A percentile compares a stretch with the other conserved stretches of the same genome.
These are phyloP conservation scores for Solanum rostratum DNA, from an alignment of 257 asterid genomes.

Conservation along the genomic window DNA sequence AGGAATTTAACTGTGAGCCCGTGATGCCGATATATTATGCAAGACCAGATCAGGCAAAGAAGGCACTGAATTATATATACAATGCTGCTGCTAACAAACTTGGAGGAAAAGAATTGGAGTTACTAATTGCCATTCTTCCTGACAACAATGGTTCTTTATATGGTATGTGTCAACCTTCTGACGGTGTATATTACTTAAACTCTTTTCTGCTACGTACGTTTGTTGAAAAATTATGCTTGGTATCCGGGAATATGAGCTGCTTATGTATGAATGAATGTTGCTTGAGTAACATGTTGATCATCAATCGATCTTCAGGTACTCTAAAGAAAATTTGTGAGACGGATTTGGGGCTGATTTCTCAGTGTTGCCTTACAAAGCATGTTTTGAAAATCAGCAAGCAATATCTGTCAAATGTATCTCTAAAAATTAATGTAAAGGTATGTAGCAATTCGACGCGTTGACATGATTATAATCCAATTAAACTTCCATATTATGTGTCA, in stretches of 20 bases:
- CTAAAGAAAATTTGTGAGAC: conserved; percentile 94
- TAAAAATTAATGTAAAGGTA: conserved; percentile 96
- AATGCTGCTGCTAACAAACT: conserved; percentile 63
- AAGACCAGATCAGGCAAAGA: conserved; percentile 94
- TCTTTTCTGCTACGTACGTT: not conserved
- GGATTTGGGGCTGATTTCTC: conserved; percentile 86
- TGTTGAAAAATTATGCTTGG: not conserved
- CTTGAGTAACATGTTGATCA: not conserved
- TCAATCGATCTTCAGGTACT: conserved; percentile 42
- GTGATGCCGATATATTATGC: conserved; percentile 70
- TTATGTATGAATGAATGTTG: not conserved
- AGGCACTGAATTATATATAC: conserved; percentile 75
- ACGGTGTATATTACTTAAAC: not conserved
- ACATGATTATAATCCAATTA: not conserved
- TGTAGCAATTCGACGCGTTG: not conserved
- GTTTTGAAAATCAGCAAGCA: conserved; percentile 95
- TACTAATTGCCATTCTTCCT: conserved; percentile 77
- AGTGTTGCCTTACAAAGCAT: conserved; percentile 90
- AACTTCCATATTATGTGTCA: not conserved
- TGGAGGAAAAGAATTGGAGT: conserved; percentile 92
- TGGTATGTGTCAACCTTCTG: conserved; percentile 29
- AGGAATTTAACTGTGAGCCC: conserved; percentile 89
- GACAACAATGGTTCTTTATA: conserved; percentile 91
- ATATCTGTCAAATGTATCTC: conserved; percentile 89
- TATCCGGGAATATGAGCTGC: not conserved